Evolutionary conservation across 163 green algal genomes (phyloP), one percentile per base, ranked within the genome.

Genomic region (Scenedesmus sp.): DNA sequence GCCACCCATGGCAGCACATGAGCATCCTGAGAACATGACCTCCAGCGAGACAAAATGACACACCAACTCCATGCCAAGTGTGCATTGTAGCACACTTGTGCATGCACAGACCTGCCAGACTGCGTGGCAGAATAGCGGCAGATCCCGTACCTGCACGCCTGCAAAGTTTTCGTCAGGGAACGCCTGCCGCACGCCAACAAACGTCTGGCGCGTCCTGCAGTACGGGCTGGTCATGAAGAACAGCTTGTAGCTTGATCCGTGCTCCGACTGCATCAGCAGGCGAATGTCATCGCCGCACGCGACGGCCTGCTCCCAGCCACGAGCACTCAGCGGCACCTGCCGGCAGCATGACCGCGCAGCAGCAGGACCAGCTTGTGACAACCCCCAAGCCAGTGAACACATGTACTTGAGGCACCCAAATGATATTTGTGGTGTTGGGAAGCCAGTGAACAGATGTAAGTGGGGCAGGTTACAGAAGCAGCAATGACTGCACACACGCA

Each of bases 111-210:
- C n/a, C n/a, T n/a, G n/a, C n/a, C n/a, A n/a, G n/a, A n/a, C n/a
- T n/a, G n/a, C n/a, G n/a, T n/a, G n/a, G n/a, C n/a, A n/a, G n/a
- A n/a, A n/a, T n/a, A n/a, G n/a, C n/a, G n/a, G n/a, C 46, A 37
- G 16, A 30, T 10, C 68, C 43, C 78, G n/a, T n/a, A 90, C 88
- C 93, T 96, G 95, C 43, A 95, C 90, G 15, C 97, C 96, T 46
- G 91, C 90, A 59, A 99, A 73, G 53, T 87, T 81, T 9, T 85
- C 73, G 16, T 92, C 89, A 7, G 81, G 42, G n/a, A 92, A 92
- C 15, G 89, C 72, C 76, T 90, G 72, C 15, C 89, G 72, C 30
- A 92, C 20, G 4, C 83, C 89, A 24, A 92, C 89, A 82, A 90
- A 92, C 10, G 89, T 92, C 89, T 92, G 89, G 30, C 89, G 53